Percentiles rank a stretch among this genome's conserved stretches.
Conservation (phyloP, 2,329 filamentous ascomycete genomes). For the Plectosphaerella plurivora region DNA sequence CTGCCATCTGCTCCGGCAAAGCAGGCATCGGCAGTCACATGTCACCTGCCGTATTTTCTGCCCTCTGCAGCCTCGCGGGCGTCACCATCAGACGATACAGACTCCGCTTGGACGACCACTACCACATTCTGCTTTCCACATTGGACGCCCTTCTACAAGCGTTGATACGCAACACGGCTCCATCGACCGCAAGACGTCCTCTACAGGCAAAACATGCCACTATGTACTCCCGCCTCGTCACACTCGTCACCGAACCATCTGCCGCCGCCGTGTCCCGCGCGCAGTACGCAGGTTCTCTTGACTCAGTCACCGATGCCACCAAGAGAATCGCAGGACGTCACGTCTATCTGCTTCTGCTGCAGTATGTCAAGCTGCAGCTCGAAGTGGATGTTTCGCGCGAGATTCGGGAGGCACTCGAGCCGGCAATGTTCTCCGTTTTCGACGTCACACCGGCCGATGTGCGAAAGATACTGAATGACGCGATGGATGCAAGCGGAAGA, state of each 20-base stretch:
- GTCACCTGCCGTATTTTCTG: slow-evolving; percentile 34
- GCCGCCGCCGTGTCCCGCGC: slow-evolving; percentile 48
- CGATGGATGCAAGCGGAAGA: slow-evolving; percentile 54
- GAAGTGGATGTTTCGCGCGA: slow-evolving; percentile 45
- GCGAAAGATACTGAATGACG: slow-evolving; percentile 54
- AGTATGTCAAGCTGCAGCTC: slow-evolving; percentile 58
- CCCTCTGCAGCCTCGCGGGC: slow-evolving; percentile 50
- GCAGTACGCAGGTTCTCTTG: slow-evolving; percentile 40
- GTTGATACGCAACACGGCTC: slow-evolving; percentile 37
- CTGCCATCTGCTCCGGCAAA: slow-evolving; percentile 20
- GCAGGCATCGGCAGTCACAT: slow-evolving; percentile 3
- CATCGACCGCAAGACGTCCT: slow-evolving; percentile 9
- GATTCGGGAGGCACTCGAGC: slow-evolving; percentile 51
- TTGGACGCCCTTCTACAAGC: slow-evolving; percentile 52
- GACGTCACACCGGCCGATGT: slow-evolving; percentile 52
- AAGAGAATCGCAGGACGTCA: slow-evolving; percentile 57
- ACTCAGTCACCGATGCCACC: slow-evolving; percentile 56
- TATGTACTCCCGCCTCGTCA: slow-evolving; percentile 50
- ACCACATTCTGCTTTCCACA: slow-evolving; percentile 51
- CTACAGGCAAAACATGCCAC: slow-evolving; percentile 40
- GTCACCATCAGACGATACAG: slow-evolving; percentile 55
- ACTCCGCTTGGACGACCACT: slow-evolving; percentile 57
- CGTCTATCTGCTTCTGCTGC: slow-evolving; percentile 57
- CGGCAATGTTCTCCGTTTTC: slow-evolving; percentile 55
- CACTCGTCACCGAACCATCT: slow-evolving; percentile 55